A percentile compares a stretch with the other conserved stretches of the same genome.
Evolutionary conservation across 345 rosid genomes (phyloP).

Genomic region (Acer saccharum): DNA sequence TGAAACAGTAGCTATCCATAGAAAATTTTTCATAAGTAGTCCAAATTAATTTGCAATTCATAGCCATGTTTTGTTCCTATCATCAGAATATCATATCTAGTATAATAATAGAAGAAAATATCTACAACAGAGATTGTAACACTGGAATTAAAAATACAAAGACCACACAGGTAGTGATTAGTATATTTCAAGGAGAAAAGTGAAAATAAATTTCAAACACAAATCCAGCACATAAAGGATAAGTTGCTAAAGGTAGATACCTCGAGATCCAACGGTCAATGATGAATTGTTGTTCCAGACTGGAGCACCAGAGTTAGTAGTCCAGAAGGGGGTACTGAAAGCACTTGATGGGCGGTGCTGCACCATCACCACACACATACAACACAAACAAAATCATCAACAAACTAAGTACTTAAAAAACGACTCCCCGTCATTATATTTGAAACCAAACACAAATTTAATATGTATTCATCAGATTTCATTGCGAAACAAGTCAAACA

Average conservation of each 20-base stretch:
- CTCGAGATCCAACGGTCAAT: conserved; percentile 80
- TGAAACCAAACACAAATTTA: background rate
- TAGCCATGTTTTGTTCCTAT: background rate
- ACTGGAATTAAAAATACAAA: background rate
- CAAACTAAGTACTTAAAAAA: background rate
- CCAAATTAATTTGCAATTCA: background rate
- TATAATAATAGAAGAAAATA: background rate
- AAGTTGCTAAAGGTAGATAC: conserved; percentile 28
- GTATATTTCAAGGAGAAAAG: background rate
- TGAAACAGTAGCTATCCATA: background rate
- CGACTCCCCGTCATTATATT: background rate
- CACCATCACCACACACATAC: conserved; percentile 1
- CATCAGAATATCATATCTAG: background rate
- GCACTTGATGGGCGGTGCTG: conserved; percentile 79
- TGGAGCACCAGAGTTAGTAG: conserved; percentile 83
- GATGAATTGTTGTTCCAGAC: conserved; percentile 83
- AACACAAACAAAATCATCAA: background rate
- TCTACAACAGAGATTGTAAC: background rate
- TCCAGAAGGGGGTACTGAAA: conserved; percentile 62
- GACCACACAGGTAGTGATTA: no score
- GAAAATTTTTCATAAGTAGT: background rate
- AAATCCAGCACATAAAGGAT: background rate
- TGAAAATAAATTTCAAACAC: background rate
- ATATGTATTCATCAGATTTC: background rate
- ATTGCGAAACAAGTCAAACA: background rate